Evolutionary conservation across 208 protist species (phyloP), one percentile per base, ranked within the genome.

Genomic region (Acanthamoeba culbertsoni): DNA sequence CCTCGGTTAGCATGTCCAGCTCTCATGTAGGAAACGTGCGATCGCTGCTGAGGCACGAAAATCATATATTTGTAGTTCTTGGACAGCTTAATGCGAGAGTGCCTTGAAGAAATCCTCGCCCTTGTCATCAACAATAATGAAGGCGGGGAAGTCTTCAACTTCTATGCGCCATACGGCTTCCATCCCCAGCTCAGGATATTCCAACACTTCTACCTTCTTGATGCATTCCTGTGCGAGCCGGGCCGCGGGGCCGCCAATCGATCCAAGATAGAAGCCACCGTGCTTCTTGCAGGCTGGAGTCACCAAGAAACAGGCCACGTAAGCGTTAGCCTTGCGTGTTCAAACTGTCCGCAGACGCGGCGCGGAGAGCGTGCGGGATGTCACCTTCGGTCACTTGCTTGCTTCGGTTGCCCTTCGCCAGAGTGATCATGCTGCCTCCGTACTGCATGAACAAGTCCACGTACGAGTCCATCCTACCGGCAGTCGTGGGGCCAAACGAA

Each of bases 71-170:
- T 23, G 48, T 55, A 8, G 48, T 55, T 55, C 48, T 55, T 55
- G 48, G 48, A 18, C 48, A 55, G 18, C 48, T 63, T n/a, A 63
- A n/a, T 75, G 37, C 33, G 16, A 45, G 77, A 88, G 63, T 2
- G 28, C 37, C 63, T 73, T 48, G 93, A 99, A 99, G 93, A 99
- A 99, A 95, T 99, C 98, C 91, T 99, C 98, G 48, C 98, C 99
- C 95, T 99, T 99, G 96, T 99, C 98, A 88, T 99, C 98, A 28
- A 99, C 98, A 26, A 99, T 97, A 94, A 99, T 98, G 95, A 99
- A 99, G 37, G 99, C 99, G 12, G 98, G 98, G 96, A 99, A 99
- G 93, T 99, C 96, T 82, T 98, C 96, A 73, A 99, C 98, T 57
- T 98, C 97, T 94, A 99, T 98, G 95, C 98, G 98, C 98, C 98